Conservation (phyloP, 1,284 basidiomycete genomes). For the Moniliella sp. region DNA sequence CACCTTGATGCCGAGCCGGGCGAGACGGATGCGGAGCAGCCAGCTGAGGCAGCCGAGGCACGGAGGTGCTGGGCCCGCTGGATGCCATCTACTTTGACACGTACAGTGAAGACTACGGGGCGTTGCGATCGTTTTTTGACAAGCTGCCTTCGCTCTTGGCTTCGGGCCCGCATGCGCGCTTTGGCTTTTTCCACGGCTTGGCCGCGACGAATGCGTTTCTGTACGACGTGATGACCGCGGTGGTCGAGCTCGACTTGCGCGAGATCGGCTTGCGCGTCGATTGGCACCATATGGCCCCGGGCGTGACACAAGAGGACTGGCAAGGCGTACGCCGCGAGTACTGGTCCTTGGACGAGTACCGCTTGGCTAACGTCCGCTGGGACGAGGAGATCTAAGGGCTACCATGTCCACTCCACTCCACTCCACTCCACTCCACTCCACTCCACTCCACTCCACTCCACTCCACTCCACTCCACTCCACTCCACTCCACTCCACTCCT, state of each 20-base stretch:
- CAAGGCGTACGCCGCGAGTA: conserved; percentile 20
- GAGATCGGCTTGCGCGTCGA: conserved; percentile 52
- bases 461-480: no score
- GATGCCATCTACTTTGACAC: conserved; percentile 87
- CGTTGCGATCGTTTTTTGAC: conserved; percentile 63
- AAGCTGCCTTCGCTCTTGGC: conserved; percentile 58
- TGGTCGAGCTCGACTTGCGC: conserved; percentile 64
- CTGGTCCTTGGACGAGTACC: conserved; percentile 16
- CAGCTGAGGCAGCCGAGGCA: no score
- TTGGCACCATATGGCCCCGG: conserved; percentile 51
- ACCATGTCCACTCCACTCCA: no score
- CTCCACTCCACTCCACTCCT: no score
- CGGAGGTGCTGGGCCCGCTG: conserved; percentile 46
- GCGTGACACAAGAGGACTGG: conserved; percentile 19
- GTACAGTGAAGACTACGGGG: conserved; percentile 65
- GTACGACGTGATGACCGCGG: conserved; percentile 72
- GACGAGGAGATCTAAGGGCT: no score
- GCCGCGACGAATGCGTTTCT: conserved; percentile 61
- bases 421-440: no score
- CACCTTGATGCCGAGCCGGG: no score
- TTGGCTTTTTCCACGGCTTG: conserved; percentile 84
- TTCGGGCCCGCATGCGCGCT: conserved; percentile 45
- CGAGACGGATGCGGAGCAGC: no score
- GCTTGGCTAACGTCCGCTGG: no score
- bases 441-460: no score